Conservation (phyloP, 1,284 basidiomycete genomes). For the Amylostereum areolatum region DNA sequence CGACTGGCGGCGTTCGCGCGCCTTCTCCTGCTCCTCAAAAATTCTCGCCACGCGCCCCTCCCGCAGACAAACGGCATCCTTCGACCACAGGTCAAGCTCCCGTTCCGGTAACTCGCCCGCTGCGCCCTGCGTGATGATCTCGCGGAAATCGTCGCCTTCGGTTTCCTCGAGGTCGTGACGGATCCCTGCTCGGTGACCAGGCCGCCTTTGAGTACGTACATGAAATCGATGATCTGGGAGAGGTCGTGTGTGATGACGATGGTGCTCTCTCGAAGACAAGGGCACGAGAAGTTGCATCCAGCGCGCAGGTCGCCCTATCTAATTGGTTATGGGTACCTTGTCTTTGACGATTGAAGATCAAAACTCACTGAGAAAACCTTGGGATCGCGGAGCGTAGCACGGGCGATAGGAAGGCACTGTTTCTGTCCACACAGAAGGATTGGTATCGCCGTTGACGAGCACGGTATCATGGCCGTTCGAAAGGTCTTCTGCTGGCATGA, state of each 20-base stretch:
- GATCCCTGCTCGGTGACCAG: conserved; percentile 82
- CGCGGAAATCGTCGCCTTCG: conserved; percentile 40
- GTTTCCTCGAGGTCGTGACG: conserved; percentile 64
- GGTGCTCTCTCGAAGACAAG: conserved; percentile 89
- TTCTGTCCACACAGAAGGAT: conserved; percentile 88
- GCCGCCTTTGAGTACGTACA: conserved; percentile 87
- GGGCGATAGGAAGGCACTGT: conserved; percentile 88
- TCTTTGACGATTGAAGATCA: not conserved
- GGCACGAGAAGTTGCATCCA: conserved; percentile 85
- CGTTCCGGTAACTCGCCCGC: too few species aligned
- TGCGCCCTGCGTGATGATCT: conserved; percentile 30
- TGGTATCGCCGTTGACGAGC: conserved; percentile 70
- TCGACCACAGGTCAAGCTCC: conserved; percentile 12
- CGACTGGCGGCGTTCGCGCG: conserved; percentile 1
- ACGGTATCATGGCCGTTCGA: conserved; percentile 87
- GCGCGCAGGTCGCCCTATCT: conserved; percentile 96
- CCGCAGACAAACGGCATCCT: conserved; percentile 30
- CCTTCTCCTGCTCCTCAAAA: conserved; percentile 32
- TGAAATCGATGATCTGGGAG: conserved; percentile 86
- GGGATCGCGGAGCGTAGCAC: conserved; percentile 84
- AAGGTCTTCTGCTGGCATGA: conserved; percentile 58
- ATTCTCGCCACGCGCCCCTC: conserved; percentile 33
- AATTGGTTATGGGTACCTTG: conserved; percentile 9
- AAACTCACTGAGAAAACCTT: conserved; percentile 81
- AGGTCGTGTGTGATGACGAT: conserved; percentile 97